These are phyloP conservation scores for Fereydounia khargensis DNA, from an alignment of 1,284 basidiomycete genomes.

Conservation along the genomic window DNA sequence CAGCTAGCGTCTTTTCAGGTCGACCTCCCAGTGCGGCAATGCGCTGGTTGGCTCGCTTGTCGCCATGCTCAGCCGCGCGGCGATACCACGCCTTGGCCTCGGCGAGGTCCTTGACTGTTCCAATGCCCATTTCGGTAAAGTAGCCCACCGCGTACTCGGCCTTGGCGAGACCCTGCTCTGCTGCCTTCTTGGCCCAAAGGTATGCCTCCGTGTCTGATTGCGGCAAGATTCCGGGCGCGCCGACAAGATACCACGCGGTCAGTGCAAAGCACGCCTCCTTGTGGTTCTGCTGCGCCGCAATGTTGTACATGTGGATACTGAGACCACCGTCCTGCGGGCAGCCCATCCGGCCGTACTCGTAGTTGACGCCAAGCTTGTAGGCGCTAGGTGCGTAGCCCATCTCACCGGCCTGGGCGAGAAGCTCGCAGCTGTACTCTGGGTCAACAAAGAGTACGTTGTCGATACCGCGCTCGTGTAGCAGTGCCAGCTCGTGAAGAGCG, in stretches of 20 bases:
- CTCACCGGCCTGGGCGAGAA: conserved; percentile 90
- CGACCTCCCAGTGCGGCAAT: conserved; percentile 59
- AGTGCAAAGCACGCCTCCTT: conserved; percentile 96
- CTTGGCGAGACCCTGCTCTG: conserved; percentile 55
- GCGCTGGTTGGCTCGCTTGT: conserved; percentile 86
- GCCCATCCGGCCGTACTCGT: conserved; percentile 98
- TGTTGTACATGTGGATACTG: conserved; percentile 90
- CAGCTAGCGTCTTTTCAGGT: conserved; percentile 13
- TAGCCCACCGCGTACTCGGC: conserved; percentile 87
- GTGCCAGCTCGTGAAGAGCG: conserved; percentile 88
- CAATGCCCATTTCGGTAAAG: conserved; percentile 72
- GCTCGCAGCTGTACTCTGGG: conserved; percentile 88
- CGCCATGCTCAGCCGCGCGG: conserved; percentile 85
- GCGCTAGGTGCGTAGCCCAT: conserved; percentile 94
- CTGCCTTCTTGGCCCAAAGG: conserved; percentile 59
- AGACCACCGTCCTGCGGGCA: conserved; percentile 96
- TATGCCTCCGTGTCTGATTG: conserved; percentile 98
- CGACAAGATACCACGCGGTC: conserved; percentile 98
- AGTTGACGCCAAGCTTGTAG: conserved; percentile 93
- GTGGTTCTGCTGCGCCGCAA: conserved; percentile 83
- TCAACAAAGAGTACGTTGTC: conserved; percentile 97
- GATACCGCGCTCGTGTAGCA: conserved; percentile 90
- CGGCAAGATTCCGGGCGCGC: conserved; percentile 91
- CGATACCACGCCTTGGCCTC: conserved; percentile 78
- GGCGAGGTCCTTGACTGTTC: conserved; percentile 56